A percentile compares a stretch with the other conserved stretches of the same genome.
Evolutionary conservation across 2,329 filamentous ascomycete species (phyloP).

Genomic region (Dendrostoma leiphaemia): DNA sequence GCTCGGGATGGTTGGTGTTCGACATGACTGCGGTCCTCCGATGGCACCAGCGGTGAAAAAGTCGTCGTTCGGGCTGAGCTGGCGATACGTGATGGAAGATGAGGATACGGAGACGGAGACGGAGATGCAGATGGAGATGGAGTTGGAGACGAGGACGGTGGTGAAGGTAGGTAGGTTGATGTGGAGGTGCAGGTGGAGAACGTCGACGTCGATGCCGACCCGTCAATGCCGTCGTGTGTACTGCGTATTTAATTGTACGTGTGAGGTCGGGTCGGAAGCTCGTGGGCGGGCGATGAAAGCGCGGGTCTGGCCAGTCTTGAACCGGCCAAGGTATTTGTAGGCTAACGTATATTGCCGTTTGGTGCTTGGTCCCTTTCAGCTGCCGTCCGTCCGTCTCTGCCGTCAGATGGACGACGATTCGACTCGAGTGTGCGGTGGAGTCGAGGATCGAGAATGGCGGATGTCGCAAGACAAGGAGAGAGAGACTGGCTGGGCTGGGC

Average conservation of each 20-base stretch:
- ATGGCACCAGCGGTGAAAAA: background rate
- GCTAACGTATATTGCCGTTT: no score
- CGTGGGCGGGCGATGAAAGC: no score
- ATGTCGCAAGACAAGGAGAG: background rate
- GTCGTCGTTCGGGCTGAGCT: background rate
- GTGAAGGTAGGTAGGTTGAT: background rate
- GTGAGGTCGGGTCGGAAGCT: no score
- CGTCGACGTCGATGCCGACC: no score
- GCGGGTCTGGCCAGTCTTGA: no score
- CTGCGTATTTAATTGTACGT: no score
- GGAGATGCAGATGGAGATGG: background rate
- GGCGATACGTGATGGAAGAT: background rate
- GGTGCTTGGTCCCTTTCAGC: no score
- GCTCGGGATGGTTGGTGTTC: conserved; percentile 39
- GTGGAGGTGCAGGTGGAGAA: no score
- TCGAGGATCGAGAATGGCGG: background rate
- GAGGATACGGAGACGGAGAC: background rate
- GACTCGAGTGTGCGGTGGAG: background rate
- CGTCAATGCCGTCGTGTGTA: no score
- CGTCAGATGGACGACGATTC: no score
- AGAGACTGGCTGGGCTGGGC: background rate
- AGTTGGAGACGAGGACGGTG: background rate
- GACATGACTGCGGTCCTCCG: conserved; percentile 38
- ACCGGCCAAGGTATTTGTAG: no score
- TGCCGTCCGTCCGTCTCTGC: no score